Base-by-base conservation (phyloP, 148 eudicot species). In the Rhododendron griersonianum region DNA sequence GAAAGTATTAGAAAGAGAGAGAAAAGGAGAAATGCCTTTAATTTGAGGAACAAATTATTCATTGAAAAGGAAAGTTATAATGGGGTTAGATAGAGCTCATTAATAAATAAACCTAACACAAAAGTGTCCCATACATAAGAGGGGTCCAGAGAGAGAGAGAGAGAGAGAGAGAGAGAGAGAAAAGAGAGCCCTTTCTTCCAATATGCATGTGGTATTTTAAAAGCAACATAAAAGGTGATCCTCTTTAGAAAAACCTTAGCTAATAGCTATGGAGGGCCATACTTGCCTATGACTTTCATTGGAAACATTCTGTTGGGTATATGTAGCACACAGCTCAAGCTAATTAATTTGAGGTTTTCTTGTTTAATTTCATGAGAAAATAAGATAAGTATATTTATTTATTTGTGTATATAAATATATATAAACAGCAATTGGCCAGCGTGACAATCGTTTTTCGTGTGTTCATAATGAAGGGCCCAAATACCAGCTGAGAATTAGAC, bases 101-200 rank as follows among this genome's bases (percentile, higher is more conserved):
- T 65, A 57, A 45, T 65, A 35, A 16, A 67, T 21, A 82, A 83
- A 67, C 73, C 77, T 25, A 71, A 71, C 45, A 65, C 30, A 69
- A 41, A 44, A 63, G 25, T 1, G 19, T 19, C 10, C 37, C 37
- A 1, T 21, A 63, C 33, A 65, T 7, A 11, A 9, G 37, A 69
- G 75, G 33, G 76, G 37, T 71, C 76, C 76, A 59, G 33, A 57
- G 41, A 83, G 76, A 83, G 85, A 50, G 48, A 57, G 51, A 47
- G 51, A 63, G 11, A 16, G 28, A 35, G 21, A n/a, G 37, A 45
- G 48, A 82, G 55, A 41, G 45, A 25, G 57, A 63, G 55, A 83
- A 65, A 63, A 45, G 57, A 19, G 41, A 18, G 8, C 59, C 78
- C n/a, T 45, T 50, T 19, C 69, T 51, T 25, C 55, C 57, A 65